Base-by-base conservation (phyloP, 2,329 filamentous ascomycete genomes). In the Xylaria sp. region DNA sequence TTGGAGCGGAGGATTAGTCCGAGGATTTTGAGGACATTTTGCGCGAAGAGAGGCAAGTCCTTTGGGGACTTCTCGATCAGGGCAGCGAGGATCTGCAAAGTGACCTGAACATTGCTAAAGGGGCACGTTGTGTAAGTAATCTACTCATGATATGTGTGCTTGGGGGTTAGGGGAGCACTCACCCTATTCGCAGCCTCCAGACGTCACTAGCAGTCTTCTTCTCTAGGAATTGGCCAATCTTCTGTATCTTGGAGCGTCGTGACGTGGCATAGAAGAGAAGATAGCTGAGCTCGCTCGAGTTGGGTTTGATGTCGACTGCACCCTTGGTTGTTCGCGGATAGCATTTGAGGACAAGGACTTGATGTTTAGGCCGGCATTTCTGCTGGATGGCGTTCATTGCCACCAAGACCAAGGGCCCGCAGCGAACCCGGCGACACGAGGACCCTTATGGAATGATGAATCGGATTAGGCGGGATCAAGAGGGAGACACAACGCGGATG, bases 211-310 rank as follows among this genome's bases (percentile, higher is more conserved):
- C 91, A 21, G 92, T 95, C 81, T 94, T 92, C 83, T 94, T 96
- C 81, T 98, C 94, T 68, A 99, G 84, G 75, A 97, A 99, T 71
- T 88, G 89, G 77, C 92, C 93, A 69, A 99, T 94, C 80, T 99
- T 99, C 74, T 95, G 92, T 71, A 98, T 88, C 84, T 98, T 99
- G 78, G 92, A 94, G 68, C 92, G 89, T 64, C 94, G 92, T 71
- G 94, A 97, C 75, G 92, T 96, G 65, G 92, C 93, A 82, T 99
- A 98, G 84, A 96, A 98, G 57, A 98, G 87, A 68, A 99, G 87
- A 76, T 98, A 98, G 78, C 92, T 96, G 67, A 99, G 87, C 82
- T 99, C 95, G 79, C 92, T 96, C 69, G 92, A 92, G 79, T 98
- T 98, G 46, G 95, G 94, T 79, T 94, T 96, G 74, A 97, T 92